Base-by-base conservation (phyloP, 768 basidiomycete genomes). In the Artomyces pyxidatus region DNA sequence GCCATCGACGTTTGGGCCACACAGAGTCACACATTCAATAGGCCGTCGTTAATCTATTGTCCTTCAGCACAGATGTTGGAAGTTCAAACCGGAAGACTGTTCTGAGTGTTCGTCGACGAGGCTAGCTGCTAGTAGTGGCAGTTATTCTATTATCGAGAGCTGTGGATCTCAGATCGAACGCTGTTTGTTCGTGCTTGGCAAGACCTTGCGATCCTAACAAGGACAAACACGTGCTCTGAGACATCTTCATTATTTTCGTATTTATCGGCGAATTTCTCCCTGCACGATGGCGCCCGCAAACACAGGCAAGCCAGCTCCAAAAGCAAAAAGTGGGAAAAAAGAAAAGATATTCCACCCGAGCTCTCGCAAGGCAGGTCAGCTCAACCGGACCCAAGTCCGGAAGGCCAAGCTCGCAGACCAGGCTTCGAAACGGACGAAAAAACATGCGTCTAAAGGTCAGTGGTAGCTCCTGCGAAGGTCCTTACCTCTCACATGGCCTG, bases 261-360 rank as follows among this genome's bases (percentile, higher is more conserved):
- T 27, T 4, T 6, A 17, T 16, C 7, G 1, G 19, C 17, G 32
- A 10, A 39, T 48, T 41, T 23, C 21, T 17, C 17, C 35, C 17
- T 9, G n/a, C 39, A 6, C 12, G 22, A 63, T 62, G 63, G 52
- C 58, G 16, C 55, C 72, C 49, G 60, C 65, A 32, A 70, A 73
- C 54, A 47, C 63, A 14, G 30, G 19, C 42, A 54, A 41, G 37
- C 41, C 28, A 26, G 48, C 16, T 43, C 59, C 51, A 28, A 65
- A 64, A 52, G 45, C 53, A 22, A 62, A 61, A 44, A 50, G 60
- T 3, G 62, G 59, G 27, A 86, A 81, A 64, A 86, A 80, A 66
- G 86, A 88, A 60, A 91, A 91, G 58, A 57, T 90, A 9, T 85
- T 83, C 54, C 89, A 92, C 61, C 89, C 89, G 4, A 72, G 83